Evolutionary conservation across 2,329 filamentous ascomycete genomes (phyloP).

Genomic region (Trichoderma simmonsii): DNA sequence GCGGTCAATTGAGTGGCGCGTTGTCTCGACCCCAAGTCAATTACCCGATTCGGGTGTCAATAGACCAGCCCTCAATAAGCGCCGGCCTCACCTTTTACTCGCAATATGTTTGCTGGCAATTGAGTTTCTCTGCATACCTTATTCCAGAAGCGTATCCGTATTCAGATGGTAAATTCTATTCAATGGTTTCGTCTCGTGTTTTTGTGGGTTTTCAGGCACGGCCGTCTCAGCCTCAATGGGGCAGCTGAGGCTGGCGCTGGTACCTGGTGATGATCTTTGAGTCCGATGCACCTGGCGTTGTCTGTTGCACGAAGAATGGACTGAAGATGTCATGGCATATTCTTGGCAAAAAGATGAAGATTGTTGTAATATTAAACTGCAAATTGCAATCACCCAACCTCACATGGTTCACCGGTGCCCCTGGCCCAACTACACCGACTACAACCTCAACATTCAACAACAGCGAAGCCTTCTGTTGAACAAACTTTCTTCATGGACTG

Average conservation of each 20-base stretch:
- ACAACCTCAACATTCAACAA: not conserved
- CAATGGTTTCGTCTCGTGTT: not conserved
- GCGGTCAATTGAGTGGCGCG: not conserved
- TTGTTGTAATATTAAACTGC: not conserved
- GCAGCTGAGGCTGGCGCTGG: not conserved
- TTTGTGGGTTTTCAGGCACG: not conserved
- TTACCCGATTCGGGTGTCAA: conserved; percentile 20
- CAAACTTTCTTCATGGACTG: not conserved
- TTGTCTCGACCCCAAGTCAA: not conserved
- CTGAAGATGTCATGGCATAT: not conserved
- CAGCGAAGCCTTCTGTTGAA: not conserved
- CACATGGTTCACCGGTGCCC: not conserved
- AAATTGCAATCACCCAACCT: not conserved
- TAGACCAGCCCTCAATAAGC: conserved; percentile 19
- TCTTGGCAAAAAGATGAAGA: not conserved
- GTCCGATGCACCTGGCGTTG: not conserved
- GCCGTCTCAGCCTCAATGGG: not conserved
- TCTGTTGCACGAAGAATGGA: not conserved
- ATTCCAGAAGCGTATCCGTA: not conserved
- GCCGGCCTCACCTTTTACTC: not conserved
- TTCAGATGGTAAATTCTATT: not conserved
- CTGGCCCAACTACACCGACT: not conserved
- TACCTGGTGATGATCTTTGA: not conserved
- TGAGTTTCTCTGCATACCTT: not conserved
- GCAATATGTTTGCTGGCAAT: not conserved